These are phyloP conservation scores for Ceratocystis cubensis DNA, from an alignment of 2,329 filamentous ascomycete species.

Conservation along the genomic window DNA sequence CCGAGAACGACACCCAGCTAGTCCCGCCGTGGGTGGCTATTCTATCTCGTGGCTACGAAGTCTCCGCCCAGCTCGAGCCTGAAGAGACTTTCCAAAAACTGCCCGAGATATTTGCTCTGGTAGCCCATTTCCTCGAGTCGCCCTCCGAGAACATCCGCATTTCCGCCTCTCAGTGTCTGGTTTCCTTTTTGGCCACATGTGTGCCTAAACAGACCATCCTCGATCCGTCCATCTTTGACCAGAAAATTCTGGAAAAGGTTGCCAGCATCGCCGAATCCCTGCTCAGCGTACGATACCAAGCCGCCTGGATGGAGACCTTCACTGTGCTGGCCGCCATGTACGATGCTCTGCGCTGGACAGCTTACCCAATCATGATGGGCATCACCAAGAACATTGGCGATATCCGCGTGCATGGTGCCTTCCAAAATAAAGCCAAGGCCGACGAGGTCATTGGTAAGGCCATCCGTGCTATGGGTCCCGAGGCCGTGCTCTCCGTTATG, in stretches of 20 bases:
- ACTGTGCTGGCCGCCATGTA: slow-evolving; percentile 79
- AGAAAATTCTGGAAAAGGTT: slow-evolving; percentile 75
- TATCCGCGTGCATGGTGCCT: slow-evolving; percentile 74
- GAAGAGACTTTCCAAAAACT: slow-evolving; percentile 87
- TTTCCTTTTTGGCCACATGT: slow-evolving; percentile 86
- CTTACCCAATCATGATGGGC: slow-evolving; percentile 62
- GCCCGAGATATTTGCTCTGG: slow-evolving; percentile 68
- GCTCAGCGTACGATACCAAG: slow-evolving; percentile 81
- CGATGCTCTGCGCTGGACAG: slow-evolving; percentile 72
- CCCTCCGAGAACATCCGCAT: slow-evolving; percentile 85
- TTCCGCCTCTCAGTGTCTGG: slow-evolving; percentile 86
- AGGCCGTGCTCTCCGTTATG: slow-evolving; percentile 66
- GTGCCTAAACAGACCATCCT: slow-evolving; percentile 71
- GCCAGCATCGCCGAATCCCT: slow-evolving; percentile 60
- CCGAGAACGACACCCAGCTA: slow-evolving; percentile 85
- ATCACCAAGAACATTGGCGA: slow-evolving; percentile 73
- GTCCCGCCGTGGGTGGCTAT: slow-evolving; percentile 96
- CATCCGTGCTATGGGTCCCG: slow-evolving; percentile 79
- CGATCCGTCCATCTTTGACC: slow-evolving; percentile 83
- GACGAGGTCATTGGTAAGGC: slow-evolving; percentile 82
- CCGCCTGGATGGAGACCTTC: slow-evolving; percentile 91
- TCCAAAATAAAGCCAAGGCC: slow-evolving; percentile 87
- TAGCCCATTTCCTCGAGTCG: slow-evolving; percentile 71
- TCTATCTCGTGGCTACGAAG: slow-evolving; percentile 84
- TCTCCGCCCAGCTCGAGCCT: slow-evolving; percentile 75